Conservation (phyloP, 495 filamentous ascomycete species). For the Penicillium manginii region DNA sequence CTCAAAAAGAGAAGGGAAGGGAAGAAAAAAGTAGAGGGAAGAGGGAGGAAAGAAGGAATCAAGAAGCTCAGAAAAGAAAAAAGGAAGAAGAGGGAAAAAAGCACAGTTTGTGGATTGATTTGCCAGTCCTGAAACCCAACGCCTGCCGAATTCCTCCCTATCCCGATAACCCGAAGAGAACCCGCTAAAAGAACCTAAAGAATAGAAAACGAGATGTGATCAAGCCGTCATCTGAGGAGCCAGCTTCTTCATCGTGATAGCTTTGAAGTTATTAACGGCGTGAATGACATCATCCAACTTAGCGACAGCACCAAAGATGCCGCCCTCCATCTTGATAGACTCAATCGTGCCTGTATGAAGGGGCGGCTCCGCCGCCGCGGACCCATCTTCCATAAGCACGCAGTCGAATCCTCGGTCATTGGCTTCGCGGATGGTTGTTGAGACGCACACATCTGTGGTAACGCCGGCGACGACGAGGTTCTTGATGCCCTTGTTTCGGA, state of each 20-base stretch:
- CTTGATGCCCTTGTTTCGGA: constrained; percentile 65
- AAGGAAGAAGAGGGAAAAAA: constrained; percentile 8
- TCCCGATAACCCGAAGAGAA: constrained; percentile 12
- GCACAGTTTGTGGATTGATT: background rate
- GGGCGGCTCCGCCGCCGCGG: constrained; percentile 52
- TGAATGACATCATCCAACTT: constrained; percentile 52
- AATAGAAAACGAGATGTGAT: constrained; percentile 13
- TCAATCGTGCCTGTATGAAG: constrained; percentile 55
- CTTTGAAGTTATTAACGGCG: constrained; percentile 52
- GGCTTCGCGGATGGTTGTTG: constrained; percentile 69
- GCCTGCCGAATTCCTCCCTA: constrained; percentile 16
- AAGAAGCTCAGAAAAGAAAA: background rate
- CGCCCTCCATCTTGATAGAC: constrained; percentile 60
- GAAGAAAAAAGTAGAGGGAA: background rate
- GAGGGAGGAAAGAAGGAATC: background rate
- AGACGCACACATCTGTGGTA: constrained; percentile 73
- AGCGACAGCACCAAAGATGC: constrained; percentile 59
- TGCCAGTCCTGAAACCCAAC: constrained; percentile 11
- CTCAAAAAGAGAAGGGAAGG: background rate
- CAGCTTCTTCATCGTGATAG: constrained; percentile 48
- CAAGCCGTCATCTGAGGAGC: constrained; percentile 43
- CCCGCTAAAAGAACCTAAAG: constrained; percentile 21
- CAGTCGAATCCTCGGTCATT: constrained; percentile 78
- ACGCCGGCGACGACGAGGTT: constrained; percentile 70
- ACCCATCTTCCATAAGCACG: constrained; percentile 57